phyloP scores from a whole-genome alignment of 2,329 filamentous ascomycete species.

The Dryadomyces sulphureus region DNA sequence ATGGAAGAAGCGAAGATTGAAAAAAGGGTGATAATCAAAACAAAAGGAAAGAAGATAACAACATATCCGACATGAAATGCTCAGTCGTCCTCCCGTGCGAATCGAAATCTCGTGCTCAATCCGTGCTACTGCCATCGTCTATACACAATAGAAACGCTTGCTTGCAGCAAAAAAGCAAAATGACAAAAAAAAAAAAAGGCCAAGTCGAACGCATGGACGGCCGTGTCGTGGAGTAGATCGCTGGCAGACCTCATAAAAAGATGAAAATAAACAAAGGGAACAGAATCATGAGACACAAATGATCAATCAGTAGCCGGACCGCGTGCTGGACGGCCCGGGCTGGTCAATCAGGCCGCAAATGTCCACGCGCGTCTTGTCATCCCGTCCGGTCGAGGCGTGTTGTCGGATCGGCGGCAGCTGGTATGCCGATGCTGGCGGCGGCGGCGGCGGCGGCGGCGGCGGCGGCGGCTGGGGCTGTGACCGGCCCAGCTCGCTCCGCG shows the following conservation, averaged over 20 bases:
- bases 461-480: slow-evolving; percentile 15
- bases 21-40: neutral
- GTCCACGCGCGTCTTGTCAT: slow-evolving; percentile 41
- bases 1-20: neutral
- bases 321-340: slow-evolving; percentile 22
- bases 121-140: neutral
- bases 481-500: slow-evolving; percentile 33
- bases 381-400: slow-evolving; percentile 17
- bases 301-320: neutral
- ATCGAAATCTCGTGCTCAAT: neutral
- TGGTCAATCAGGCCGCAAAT: slow-evolving; percentile 48
- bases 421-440: slow-evolving; percentile 17
- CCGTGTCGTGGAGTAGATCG: no score
- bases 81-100: neutral
- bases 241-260: no score
- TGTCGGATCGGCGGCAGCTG: slow-evolving; percentile 35
- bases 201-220: no score
- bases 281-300: neutral
- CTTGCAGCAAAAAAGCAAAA: neutral
- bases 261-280: neutral
- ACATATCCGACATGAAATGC: neutral
- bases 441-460: slow-evolving; percentile 27
- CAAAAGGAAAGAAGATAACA: neutral
- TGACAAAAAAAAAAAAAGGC: no score
- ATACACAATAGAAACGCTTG: neutral